Conservation (phyloP, 176 grass and related monocot genomes). For the Thalia dealbata region DNA sequence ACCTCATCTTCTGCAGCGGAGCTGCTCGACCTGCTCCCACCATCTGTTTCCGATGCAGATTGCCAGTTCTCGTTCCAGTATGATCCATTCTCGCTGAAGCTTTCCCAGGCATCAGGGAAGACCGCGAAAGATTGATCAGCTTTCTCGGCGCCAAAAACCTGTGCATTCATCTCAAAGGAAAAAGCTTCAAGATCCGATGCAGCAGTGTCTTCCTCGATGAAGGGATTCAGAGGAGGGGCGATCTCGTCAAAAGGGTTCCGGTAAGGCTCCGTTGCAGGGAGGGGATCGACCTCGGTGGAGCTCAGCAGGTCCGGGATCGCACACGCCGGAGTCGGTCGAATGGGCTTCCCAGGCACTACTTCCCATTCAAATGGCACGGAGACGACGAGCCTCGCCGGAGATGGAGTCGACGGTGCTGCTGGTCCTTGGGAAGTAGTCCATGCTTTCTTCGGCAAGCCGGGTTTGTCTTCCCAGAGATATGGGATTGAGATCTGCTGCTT, state of each 20-base stretch:
- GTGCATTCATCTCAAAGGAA: background rate
- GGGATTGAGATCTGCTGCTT: slow-evolving; percentile 12
- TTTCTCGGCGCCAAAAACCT: slow-evolving; percentile 23
- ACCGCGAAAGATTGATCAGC: background rate
- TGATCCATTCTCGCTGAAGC: slow-evolving; percentile 23
- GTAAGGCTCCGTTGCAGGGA: slow-evolving; percentile 24
- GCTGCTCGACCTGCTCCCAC: slow-evolving; percentile 33
- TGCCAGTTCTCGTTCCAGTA: slow-evolving; percentile 34
- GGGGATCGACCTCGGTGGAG: slow-evolving; percentile 6
- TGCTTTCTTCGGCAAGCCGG: slow-evolving; percentile 26
- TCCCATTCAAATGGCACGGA: slow-evolving; percentile 93
- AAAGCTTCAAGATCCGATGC: slow-evolving; percentile 30
- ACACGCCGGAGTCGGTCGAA: background rate
- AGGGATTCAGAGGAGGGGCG: slow-evolving; percentile 38
- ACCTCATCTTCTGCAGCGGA: slow-evolving; percentile 4
- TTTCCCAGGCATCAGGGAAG: background rate
- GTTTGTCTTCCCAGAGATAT: slow-evolving; percentile 13
- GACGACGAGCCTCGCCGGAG: slow-evolving; percentile 53
- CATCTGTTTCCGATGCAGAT: slow-evolving; percentile 50
- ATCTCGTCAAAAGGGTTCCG: slow-evolving; percentile 38
- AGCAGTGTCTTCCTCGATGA: slow-evolving; percentile 13
- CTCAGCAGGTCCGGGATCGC: slow-evolving; percentile 15
- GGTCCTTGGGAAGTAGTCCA: slow-evolving; percentile 53
- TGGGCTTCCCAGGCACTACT: slow-evolving; percentile 71
- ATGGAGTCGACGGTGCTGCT: slow-evolving; percentile 25